Evolutionary conservation across 495 filamentous ascomycete genomes (phyloP).

Genomic region (Neurospora pannonica): DNA sequence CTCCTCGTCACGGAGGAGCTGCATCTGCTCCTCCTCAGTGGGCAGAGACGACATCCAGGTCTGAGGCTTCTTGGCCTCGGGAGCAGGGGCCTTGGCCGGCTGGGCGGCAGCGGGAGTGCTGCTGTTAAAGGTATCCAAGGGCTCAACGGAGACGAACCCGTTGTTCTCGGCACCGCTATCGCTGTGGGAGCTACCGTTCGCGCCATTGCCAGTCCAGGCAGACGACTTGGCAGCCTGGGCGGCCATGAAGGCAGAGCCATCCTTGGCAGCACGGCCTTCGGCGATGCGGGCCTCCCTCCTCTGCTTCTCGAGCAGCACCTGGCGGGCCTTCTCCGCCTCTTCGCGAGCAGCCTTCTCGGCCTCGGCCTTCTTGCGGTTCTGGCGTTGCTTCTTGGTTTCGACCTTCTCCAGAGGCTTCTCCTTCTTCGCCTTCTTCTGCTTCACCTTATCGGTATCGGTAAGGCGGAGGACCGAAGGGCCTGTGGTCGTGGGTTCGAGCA

Average conservation of each 20-base stretch:
- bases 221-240: slow-evolving; percentile 40
- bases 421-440: slow-evolving; percentile 54
- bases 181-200: slow-evolving; percentile 22
- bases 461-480: slow-evolving; percentile 70
- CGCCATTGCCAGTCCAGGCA: slow-evolving; percentile 47
- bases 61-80: slow-evolving; percentile 22
- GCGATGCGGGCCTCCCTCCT: slow-evolving; percentile 67
- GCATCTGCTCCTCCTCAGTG: slow-evolving; percentile 80
- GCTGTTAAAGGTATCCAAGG: slow-evolving; percentile 62
- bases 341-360: slow-evolving; percentile 59
- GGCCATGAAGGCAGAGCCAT: slow-evolving; percentile 49
- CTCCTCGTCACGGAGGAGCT: slow-evolving; percentile 53
- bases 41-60: slow-evolving; percentile 52
- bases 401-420: slow-evolving; percentile 40
- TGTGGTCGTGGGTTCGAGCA: slow-evolving; percentile 64
- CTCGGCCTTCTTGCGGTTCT: slow-evolving; percentile 75
- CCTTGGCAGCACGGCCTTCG: slow-evolving; percentile 70
- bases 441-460: slow-evolving; percentile 52
- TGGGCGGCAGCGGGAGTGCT: slow-evolving; percentile 14
- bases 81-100: slow-evolving; percentile 14
- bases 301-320: slow-evolving; percentile 66
- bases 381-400: slow-evolving; percentile 86
- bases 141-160: slow-evolving; percentile 32
- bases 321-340: slow-evolving; percentile 64
- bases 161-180: slow-evolving; percentile 17